Base-by-base conservation (phyloP, 2,329 filamentous ascomycete genomes). In the Sordariomycetes sp. region DNA sequence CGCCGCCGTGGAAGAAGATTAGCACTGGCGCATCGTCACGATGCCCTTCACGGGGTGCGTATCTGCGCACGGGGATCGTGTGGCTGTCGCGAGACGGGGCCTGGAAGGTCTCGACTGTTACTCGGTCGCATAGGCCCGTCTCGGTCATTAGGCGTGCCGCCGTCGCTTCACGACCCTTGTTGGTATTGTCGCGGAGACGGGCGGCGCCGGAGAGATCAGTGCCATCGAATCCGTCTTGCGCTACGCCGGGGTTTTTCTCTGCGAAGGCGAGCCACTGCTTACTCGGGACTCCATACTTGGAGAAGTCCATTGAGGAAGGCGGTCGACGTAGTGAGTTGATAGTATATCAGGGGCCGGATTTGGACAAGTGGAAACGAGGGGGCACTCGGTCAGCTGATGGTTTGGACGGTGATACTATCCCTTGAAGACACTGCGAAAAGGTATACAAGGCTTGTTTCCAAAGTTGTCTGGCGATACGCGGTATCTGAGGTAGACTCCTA, bases 1-100 rank as follows among this genome's bases (percentile, higher is more conserved):
- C 78, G 12, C 79, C 79, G 4, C 78, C 78, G 63, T 81, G 79
- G 22, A 76, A 68, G 62, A 75, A 74, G 24, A 77, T 60, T 10
- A 59, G 39, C 32, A 54, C 53, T 6, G 32, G 34, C 13, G 36
- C 12, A 17, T 22, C 32, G 6, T 13, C 12, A n/a, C 13, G 28
- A 17, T 45, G 50, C 12, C 25, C 28, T 8, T 7, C 24, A 4
- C 42, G 13, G 2, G 56, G 53, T 17, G 25, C 48, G 39, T 58
- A 60, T 17, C 58, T 10, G 17, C 58, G 45, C 5, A 57, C 17
- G 24, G 58, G 55, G 17, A 59, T 57, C 10, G 36, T 50, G 25
- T 59, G 58, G 6, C 13, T 20, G 15, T 45, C 39, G 17, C 54
- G 28, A 17, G 55, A 57, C 25, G 58, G 55, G 6, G 55, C 51